Conservation (phyloP, 192 early-diverging fungal genomes). For the Umbelopsis vinacea region DNA sequence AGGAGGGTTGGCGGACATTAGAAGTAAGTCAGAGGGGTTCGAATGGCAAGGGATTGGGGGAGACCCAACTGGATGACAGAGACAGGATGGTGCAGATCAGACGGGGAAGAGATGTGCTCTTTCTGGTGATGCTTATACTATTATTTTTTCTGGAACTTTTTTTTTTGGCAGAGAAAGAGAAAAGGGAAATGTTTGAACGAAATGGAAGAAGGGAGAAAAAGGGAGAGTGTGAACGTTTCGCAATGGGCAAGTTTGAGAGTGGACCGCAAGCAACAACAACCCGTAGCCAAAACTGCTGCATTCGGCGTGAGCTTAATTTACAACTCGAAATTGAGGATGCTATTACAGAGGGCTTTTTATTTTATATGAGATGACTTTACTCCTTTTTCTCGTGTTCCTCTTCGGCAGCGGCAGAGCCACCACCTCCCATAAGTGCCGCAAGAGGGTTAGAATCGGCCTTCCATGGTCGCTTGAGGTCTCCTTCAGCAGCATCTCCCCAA, state of each 20-base stretch:
- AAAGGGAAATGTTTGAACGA: not conserved
- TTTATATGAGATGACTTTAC: not conserved
- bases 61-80: not conserved
- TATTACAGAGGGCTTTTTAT: not conserved
- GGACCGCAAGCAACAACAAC: not conserved
- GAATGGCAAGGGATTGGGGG: not conserved
- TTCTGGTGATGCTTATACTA: too few species aligned
- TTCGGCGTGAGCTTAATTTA: conserved; percentile 15
- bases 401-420: conserved; percentile 23
- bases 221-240: not conserved
- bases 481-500: conserved; percentile 76
- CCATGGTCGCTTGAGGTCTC: conserved; percentile 84
- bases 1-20: conserved; percentile 32
- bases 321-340: not conserved
- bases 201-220: conserved; percentile 6
- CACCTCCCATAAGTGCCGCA: conserved; percentile 51
- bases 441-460: conserved; percentile 75
- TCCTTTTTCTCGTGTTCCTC: conserved; percentile 22
- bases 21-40: not conserved
- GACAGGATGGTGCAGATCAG: conserved; percentile 1
- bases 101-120: not conserved
- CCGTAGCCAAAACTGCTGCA: too few species aligned
- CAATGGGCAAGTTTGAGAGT: conserved; percentile 22
- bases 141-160: not conserved
- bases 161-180: not conserved